These are phyloP conservation scores for Lyophyllum semitale DNA, from an alignment of 768 basidiomycete genomes.

Conservation along the genomic window DNA sequence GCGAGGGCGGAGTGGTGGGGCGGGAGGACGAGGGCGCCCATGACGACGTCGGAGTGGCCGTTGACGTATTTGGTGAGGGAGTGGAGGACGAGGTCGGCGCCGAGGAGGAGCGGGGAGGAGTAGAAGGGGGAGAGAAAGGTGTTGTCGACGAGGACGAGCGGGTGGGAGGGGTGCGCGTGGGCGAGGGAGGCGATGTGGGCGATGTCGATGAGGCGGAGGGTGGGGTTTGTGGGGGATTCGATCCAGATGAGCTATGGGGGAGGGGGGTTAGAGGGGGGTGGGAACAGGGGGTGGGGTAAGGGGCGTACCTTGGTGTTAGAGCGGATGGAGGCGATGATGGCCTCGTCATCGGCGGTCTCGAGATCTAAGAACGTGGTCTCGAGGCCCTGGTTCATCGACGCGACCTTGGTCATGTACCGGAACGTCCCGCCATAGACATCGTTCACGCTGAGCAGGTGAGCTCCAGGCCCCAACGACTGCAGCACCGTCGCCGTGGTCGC, in stretches of 20 bases:
- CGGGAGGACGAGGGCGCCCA: constrained; percentile 82
- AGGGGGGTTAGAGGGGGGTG: not conserved
- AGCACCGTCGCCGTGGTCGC: constrained; percentile 84
- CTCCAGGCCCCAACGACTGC: constrained; percentile 69
- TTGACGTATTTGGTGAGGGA: constrained; percentile 89
- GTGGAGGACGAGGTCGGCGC: constrained; percentile 87
- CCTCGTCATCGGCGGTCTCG: constrained; percentile 65
- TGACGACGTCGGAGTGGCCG: constrained; percentile 92
- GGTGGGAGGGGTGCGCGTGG: constrained; percentile 59
- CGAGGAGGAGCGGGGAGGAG: constrained; percentile 80
- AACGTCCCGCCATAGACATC: constrained; percentile 96
- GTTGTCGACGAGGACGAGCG: constrained; percentile 89
- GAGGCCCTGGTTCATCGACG: constrained; percentile 59
- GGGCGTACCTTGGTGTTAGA: constrained; percentile 77
- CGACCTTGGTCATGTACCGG: constrained; percentile 76
- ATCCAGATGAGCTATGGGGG: constrained; percentile 83
- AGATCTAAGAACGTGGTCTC: constrained; percentile 82
- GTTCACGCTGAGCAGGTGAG: constrained; percentile 86
- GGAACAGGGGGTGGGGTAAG: not conserved
- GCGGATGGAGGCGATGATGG: constrained; percentile 63
- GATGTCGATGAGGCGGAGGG: constrained; percentile 85
- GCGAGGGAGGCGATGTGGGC: constrained; percentile 67
- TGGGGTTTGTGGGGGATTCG: constrained; percentile 95
- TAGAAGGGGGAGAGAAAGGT: constrained; percentile 95
- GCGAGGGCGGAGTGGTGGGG: constrained; percentile 47